Evolutionary conservation across 208 protist species (phyloP).

Genomic region (Naegleria fowleri): DNA sequence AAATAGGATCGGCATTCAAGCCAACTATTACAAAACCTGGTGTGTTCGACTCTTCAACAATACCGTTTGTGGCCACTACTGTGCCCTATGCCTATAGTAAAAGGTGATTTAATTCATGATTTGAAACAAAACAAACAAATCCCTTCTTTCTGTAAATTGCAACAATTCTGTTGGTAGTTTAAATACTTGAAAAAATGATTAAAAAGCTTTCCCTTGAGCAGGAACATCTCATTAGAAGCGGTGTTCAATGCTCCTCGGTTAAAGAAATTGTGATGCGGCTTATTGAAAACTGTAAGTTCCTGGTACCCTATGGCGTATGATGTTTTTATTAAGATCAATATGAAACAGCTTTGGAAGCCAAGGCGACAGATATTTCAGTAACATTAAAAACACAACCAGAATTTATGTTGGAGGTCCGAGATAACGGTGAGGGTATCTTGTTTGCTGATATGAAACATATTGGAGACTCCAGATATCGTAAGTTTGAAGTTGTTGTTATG

Average conservation of each 20-base stretch:
- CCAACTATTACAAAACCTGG: not conserved
- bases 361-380: not conserved
- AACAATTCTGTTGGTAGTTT: too few relatives aligned
- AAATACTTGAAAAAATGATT: not conserved
- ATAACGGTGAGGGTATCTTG: not conserved
- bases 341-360: not conserved
- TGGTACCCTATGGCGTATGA: too few relatives aligned
- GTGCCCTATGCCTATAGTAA: not conserved
- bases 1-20: not conserved
- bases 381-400: not conserved
- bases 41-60: not conserved
- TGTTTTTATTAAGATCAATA: too few relatives aligned
- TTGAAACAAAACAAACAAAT: not conserved
- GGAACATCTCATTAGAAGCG: not conserved
- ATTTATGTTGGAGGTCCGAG: not conserved
- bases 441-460: not conserved
- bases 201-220: not conserved
- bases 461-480: not conserved
- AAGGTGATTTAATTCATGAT: not conserved
- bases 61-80: not conserved
- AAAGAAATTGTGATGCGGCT: not conserved
- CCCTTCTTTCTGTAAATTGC: too few relatives aligned
- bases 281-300: not conserved
- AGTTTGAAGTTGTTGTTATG: not conserved
- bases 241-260: not conserved